Conservation (phyloP, 2,329 filamentous ascomycete species). For the Colletotrichum neosansevieriae region DNA sequence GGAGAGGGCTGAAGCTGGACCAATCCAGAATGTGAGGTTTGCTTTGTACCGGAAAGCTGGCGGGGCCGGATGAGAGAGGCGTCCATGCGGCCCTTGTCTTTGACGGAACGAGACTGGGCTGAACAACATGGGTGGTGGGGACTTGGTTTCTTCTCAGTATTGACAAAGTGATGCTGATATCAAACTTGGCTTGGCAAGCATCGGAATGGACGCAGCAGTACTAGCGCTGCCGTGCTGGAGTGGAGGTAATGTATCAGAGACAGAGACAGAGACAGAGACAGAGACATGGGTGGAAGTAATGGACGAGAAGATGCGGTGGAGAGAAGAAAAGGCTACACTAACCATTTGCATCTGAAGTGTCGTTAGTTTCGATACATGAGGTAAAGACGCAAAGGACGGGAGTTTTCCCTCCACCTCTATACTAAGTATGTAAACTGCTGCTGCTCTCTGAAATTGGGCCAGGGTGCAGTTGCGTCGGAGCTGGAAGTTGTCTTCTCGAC, state of each 20-base stretch:
- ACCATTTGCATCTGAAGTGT: conserved; percentile 5
- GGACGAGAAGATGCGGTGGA: neutral
- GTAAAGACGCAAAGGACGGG: no score
- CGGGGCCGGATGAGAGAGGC: conserved; percentile 16
- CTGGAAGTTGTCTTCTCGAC: neutral
- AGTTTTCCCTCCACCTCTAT: no score
- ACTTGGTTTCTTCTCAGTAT: conserved; percentile 15
- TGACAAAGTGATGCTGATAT: conserved; percentile 25
- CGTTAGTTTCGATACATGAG: neutral
- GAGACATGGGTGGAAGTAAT: conserved; percentile 29
- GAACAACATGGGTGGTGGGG: conserved; percentile 19
- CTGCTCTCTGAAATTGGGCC: neutral
- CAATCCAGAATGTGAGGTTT: conserved; percentile 14
- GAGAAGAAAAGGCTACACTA: conserved; percentile 15
- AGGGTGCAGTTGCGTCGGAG: neutral
- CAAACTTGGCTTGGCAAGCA: conserved; percentile 23
- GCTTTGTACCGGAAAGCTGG: neutral
- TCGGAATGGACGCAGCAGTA: conserved; percentile 27
- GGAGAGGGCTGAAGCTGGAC: conserved; percentile 33
- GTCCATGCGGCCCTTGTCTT: conserved; percentile 16
- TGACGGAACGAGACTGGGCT: conserved; percentile 13
- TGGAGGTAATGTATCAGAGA: conserved; percentile 26
- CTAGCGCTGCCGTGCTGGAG: conserved; percentile 14
- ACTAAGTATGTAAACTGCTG: no score
- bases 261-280: neutral